phyloP scores from a whole-genome alignment of 768 basidiomycete species.

The Sarcomyxa edulis region DNA sequence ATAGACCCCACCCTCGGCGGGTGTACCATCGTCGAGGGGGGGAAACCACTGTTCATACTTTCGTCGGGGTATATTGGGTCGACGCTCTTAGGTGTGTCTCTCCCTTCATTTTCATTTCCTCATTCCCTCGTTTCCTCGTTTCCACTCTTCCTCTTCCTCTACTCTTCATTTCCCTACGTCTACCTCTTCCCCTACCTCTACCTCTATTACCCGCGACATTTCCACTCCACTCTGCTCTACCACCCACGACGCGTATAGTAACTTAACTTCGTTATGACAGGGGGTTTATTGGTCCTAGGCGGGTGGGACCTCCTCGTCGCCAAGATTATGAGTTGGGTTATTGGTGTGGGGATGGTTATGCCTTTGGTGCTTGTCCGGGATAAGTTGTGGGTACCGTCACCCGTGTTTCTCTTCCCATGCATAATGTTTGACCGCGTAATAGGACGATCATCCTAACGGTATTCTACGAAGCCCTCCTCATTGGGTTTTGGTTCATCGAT shows the following conservation, averaged over 20 bases:
- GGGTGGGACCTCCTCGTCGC: constrained; percentile 88
- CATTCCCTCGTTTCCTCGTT: too few relatives aligned
- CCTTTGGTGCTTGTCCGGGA: constrained; percentile 85
- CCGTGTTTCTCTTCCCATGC: neutral
- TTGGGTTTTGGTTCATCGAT: constrained; percentile 94
- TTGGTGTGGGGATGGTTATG: constrained; percentile 81
- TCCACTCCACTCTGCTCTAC: too few relatives aligned
- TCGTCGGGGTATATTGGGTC: constrained; percentile 82
- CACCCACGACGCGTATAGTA: too few relatives aligned
- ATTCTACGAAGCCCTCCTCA: constrained; percentile 77
- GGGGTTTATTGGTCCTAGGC: constrained; percentile 74
- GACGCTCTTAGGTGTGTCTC: constrained; percentile 75
- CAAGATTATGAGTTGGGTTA: constrained; percentile 88
- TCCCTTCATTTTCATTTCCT: too few relatives aligned
- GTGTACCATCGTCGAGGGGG: constrained; percentile 72
- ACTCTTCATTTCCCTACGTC: too few relatives aligned
- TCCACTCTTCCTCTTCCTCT: too few relatives aligned
- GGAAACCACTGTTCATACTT: constrained; percentile 65
- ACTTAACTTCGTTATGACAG: too few relatives aligned
- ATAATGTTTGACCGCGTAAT: constrained; percentile 6
- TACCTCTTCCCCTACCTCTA: too few relatives aligned
- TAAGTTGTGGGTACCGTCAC: constrained; percentile 62
- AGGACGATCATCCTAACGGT: constrained; percentile 85
- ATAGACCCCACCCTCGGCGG: constrained; percentile 84
- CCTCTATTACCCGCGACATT: too few relatives aligned